Base-by-base conservation (phyloP, 176 grass and related monocot genomes). In the Lolium multiflorum region DNA sequence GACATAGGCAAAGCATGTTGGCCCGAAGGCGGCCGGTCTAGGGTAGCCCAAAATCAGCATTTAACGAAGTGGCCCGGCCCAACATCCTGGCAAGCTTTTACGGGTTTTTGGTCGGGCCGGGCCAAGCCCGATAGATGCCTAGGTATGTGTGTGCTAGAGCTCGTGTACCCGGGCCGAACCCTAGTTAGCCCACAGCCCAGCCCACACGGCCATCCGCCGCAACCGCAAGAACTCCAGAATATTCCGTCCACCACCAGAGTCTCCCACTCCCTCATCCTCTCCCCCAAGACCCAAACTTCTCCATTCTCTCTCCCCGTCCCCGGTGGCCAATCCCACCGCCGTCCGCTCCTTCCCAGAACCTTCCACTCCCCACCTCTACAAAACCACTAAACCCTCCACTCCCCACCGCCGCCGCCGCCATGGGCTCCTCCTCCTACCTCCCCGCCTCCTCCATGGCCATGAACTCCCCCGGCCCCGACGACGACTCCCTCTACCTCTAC, bases 351-450 rank as follows among this genome's bases (percentile, higher is more conserved):
- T 84, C 85, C 68, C 4, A 4, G 85, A 88, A 84, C 39, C 89
- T 91, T 88, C 89, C 11, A 1, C 11, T 0, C 65, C 14, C 21
- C 15, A 3, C 49, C 38, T 81, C 67, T 91, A 87, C 81, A 80
- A 87, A 87, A 1, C 68, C 7, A 9, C 57, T 50, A 64, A 72
- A 58, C 51, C 63, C 67, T 73, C 2, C 22, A 11, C 62, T 37
- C 62, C 9, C 24, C 64, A 3, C 47, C 41, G 21, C 18, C 41
- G 21, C 24, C 59, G 71, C 79, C 69, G 77, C 82, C 61, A 91
- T 91, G 89, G 89, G 89, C 89, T 91, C 89, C n/a, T 76, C 85
- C 49, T 67, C 79, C 70, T 63, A 80, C 85, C 17, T 78, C 16
- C 81, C 77, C 21, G 1, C 69, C 59, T n/a, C 79, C 62, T 54